phyloP scores from a whole-genome alignment of 2,329 filamentous ascomycete species.

The Microdochium trichocladiopsis region DNA sequence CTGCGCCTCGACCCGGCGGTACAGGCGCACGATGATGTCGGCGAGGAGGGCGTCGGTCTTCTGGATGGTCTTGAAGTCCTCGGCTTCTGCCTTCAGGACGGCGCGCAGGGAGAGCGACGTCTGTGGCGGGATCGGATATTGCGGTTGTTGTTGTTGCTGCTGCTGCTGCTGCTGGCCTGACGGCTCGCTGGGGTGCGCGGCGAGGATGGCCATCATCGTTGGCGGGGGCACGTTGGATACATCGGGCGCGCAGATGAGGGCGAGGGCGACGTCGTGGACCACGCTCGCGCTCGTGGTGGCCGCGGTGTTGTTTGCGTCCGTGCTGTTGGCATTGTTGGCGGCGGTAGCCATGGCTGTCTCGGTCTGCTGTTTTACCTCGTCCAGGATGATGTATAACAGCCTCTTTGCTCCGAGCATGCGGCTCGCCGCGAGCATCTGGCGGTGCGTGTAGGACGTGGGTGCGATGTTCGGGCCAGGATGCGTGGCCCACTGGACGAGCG shows the following conservation, averaged over 20 bases:
- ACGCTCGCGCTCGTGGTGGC: conserved; percentile 48
- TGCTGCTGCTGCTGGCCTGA: not conserved
- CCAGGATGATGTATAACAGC: conserved; percentile 55
- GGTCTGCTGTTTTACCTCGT: conserved; percentile 59
- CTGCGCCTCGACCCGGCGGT: conserved; percentile 60
- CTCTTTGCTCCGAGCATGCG: conserved; percentile 55
- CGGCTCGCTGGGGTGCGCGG: conserved; percentile 7
- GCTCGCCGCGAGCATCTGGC: conserved; percentile 55
- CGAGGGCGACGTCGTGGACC: conserved; percentile 62
- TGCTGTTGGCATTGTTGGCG: not conserved
- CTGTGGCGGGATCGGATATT: conserved; percentile 28
- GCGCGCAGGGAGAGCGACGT: conserved; percentile 50
- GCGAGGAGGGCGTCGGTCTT: conserved; percentile 49
- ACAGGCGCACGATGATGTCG: conserved; percentile 55
- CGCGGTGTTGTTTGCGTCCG: conserved; percentile 27
- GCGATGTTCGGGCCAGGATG: conserved; percentile 46
- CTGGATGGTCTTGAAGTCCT: conserved; percentile 49
- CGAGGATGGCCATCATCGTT: conserved; percentile 20
- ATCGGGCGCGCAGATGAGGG: conserved; percentile 63
- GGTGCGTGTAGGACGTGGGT: conserved; percentile 64
- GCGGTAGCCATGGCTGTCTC: conserved; percentile 20
- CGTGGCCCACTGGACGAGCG: conserved; percentile 60
- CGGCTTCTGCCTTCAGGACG: conserved; percentile 49
- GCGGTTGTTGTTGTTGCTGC: conserved; percentile 18
- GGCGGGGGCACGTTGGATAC: conserved; percentile 34